Percentiles rank a stretch among this genome's conserved stretches.
Evolutionary conservation across 2,329 filamentous ascomycete genomes (phyloP).

Genomic region (Stemphylium lycopersici): DNA sequence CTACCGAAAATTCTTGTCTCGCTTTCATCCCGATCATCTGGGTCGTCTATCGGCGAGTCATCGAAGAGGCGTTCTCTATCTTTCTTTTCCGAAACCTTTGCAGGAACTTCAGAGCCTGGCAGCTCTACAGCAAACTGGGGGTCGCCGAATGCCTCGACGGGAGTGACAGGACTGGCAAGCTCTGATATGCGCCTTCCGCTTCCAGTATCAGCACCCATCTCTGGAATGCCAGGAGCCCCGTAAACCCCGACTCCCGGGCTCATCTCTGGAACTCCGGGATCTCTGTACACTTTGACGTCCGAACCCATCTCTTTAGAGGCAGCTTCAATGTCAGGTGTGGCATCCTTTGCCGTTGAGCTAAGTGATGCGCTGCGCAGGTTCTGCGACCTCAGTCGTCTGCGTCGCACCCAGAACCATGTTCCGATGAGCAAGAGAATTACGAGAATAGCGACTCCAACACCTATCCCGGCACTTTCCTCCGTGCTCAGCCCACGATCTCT

Average conservation of each 20-base stretch:
- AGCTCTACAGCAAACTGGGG: conserved; percentile 19
- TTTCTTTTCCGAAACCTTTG: not conserved
- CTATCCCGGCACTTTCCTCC: conserved; percentile 25
- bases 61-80: conserved; percentile 17
- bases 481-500: conserved; percentile 1
- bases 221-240: not conserved
- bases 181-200: conserved; percentile 13
- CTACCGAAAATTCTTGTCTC: conserved; percentile 5
- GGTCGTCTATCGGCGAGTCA: conserved; percentile 21
- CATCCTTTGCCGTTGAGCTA: not conserved
- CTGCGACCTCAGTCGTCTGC: conserved; percentile 4
- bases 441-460: conserved; percentile 21
- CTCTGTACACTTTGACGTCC: not conserved
- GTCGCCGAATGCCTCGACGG: conserved; percentile 12
- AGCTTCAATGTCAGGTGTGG: conserved; percentile 23
- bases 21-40: conserved; percentile 3
- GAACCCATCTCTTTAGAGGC: not conserved
- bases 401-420: conserved; percentile 20
- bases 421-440: conserved; percentile 18
- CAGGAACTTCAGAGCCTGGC: conserved; percentile 14
- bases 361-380: conserved; percentile 7
- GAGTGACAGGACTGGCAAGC: conserved; percentile 16
- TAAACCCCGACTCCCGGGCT: conserved; percentile 11
- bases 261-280: no score
- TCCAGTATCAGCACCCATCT: conserved; percentile 4